Evolutionary conservation across 352 stramenopile genomes (phyloP), one percentile per base, ranked within the genome.

Genomic region (Pythium inflatum): DNA sequence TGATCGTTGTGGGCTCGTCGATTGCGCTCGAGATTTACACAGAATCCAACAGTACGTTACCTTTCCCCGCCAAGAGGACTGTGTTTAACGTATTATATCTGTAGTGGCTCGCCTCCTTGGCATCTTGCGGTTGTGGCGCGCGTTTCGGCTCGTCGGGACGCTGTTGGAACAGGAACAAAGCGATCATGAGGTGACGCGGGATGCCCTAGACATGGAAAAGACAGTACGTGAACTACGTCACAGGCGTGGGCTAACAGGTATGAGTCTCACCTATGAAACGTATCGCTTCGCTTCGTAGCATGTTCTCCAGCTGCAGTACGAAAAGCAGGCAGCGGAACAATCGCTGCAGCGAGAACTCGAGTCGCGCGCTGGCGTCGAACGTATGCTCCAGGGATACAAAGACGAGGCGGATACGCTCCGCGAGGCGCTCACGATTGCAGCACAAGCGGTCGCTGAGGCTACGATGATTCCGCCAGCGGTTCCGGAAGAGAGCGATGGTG

Each of bases 361-460:
- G 22, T 89, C 82, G 1, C 81, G 81, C 40, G 62, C 49, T 1
- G 72, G 70, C 0, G 74, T 93, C 4, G 83, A 91, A 49, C 57
- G 77, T 33, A 71, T 89, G 53, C 58, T 92, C 11, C 83, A 85
- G 40, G 66, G 78, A 31, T 93, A 91, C 70, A 92, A 91, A 63
- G 81, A 92, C 55, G 83, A 93, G 27, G 76, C 89, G 22, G 83
- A 88, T 27, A 91, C 82, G 22, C 68, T 93, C 3, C 89, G 90
- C 50, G 86, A 93, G 55, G 86, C 86, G 12, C 78, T 93, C 22
- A 77, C 85, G 46, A 93, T 92, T 46, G 83, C 83, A 22, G 83
- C 86, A 1, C 71, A 83, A 33, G 81, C 83, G 2, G 79, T 91
- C n/a, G 77, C 80, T 0, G 71, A 85, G 45, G 77, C 74, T 5